phyloP scores from a whole-genome alignment of 306 rosid genomes.

The Fragaria nilgerrensis region DNA sequence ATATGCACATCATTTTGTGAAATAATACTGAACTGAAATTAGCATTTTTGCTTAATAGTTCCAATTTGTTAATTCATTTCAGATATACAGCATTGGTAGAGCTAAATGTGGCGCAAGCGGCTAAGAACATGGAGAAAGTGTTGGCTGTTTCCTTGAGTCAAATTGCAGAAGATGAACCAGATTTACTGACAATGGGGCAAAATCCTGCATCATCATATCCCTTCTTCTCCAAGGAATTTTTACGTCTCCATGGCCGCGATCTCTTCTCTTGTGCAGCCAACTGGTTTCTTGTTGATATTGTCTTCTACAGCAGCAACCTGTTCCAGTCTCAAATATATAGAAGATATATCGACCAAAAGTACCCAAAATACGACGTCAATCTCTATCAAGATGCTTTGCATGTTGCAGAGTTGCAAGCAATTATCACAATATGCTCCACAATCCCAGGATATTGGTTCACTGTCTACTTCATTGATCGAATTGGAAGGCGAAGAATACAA shows the following conservation, averaged over 20 bases:
- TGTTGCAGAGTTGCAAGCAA: conserved; percentile 55
- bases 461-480: conserved; percentile 59
- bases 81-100: conserved; percentile 85
- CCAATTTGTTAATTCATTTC: background rate
- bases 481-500: conserved; percentile 67
- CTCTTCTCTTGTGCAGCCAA: conserved; percentile 54
- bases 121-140: conserved; percentile 74
- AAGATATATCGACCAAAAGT: background rate
- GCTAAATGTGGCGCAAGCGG: conserved; percentile 63
- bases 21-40: background rate
- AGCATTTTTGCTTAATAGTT: background rate
- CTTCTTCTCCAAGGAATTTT: conserved; percentile 46
- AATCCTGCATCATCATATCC: conserved; percentile 21
- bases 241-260: conserved; percentile 60
- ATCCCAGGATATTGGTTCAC: conserved; percentile 81
- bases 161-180: conserved; percentile 44
- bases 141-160: conserved; percentile 43
- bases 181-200: background rate
- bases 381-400: conserved; percentile 38
- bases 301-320: conserved; percentile 68
- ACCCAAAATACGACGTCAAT: fast-evolving
- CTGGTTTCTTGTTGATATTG: conserved; percentile 67
- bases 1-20: background rate
- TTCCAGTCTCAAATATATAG: conserved; percentile 60
- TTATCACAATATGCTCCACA: conserved; percentile 51